Conservation (phyloP, 176 grass and related monocot species). For the Areca catechu region DNA sequence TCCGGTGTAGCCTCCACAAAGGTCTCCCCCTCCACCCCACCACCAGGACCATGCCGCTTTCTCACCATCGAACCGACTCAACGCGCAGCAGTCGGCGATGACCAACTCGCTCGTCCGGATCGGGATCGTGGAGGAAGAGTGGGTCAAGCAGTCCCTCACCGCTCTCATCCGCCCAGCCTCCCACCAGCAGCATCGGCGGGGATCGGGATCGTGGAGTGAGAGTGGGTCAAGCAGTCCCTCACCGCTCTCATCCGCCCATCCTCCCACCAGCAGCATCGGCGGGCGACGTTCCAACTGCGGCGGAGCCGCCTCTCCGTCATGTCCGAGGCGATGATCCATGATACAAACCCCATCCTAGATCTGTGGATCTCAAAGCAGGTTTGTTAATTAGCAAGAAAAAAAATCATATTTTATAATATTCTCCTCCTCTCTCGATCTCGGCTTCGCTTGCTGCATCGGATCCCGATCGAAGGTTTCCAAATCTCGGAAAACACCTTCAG, state of each 20-base stretch:
- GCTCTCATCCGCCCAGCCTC: constrained; percentile 32
- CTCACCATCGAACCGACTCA: constrained; percentile 13
- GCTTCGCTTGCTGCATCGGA: neutral
- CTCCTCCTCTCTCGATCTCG: neutral
- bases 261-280: constrained; percentile 36
- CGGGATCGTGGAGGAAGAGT: constrained; percentile 34
- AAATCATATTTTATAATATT: neutral
- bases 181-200: constrained; percentile 35
- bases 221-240: constrained; percentile 40
- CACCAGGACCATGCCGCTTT: constrained; percentile 9
- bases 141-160: constrained; percentile 42
- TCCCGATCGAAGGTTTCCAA: neutral
- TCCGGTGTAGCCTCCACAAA: constrained; percentile 63
- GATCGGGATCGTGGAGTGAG: constrained; percentile 37
- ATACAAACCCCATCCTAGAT: constrained; percentile 5
- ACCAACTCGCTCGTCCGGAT: constrained; percentile 36
- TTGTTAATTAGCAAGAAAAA: constrained; percentile 9
- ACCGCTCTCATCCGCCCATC: constrained; percentile 33
- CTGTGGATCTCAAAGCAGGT: neutral
- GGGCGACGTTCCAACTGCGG: constrained; percentile 5
- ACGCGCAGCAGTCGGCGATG: constrained; percentile 21
- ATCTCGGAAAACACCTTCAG: too few species aligned
- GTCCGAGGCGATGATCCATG: constrained; percentile 39
- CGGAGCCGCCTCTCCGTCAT: constrained; percentile 42
- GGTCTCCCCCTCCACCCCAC: constrained; percentile 19